Evolutionary conservation across 2,329 filamentous ascomycete genomes (phyloP).

Genomic region (Fusarium hostae): DNA sequence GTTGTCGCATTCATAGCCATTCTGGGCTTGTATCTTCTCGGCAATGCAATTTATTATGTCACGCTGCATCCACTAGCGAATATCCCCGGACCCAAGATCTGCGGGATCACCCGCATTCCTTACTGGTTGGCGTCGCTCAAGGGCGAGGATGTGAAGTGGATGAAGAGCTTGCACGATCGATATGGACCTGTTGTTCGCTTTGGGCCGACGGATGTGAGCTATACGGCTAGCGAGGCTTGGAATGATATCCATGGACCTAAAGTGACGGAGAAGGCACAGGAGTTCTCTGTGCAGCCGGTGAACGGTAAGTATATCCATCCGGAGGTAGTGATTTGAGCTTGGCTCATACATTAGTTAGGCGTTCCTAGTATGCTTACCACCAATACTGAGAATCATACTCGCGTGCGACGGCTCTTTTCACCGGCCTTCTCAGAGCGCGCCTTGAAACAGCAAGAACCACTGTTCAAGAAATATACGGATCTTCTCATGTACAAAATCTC

Average conservation of each 20-base stretch:
- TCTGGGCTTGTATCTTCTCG: background rate
- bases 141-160: constrained; percentile 16
- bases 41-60: constrained; percentile 1
- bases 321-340: rapidly evolving
- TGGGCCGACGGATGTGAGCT: constrained; percentile 23
- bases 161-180: constrained; percentile 7
- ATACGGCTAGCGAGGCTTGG: constrained; percentile 13
- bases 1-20: background rate
- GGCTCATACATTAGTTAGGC: background rate
- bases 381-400: background rate
- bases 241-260: constrained; percentile 18
- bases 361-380: constrained; percentile 18
- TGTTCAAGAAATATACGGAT: constrained; percentile 11
- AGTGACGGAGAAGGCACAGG: constrained; percentile 7
- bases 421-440: constrained; percentile 26
- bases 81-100: constrained; percentile 20
- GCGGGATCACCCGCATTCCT: constrained; percentile 9
- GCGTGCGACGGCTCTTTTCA: constrained; percentile 6
- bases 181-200: constrained; percentile 28
- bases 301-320: background rate
- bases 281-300: constrained; percentile 6
- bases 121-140: constrained; percentile 1
- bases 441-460: constrained; percentile 17
- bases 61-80: constrained; percentile 14
- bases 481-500: constrained; percentile 17